Evolutionary conservation across 2,329 filamentous ascomycete species (phyloP), one percentile per base, ranked within the genome.

Genomic region (Gyromitra esculenta): DNA sequence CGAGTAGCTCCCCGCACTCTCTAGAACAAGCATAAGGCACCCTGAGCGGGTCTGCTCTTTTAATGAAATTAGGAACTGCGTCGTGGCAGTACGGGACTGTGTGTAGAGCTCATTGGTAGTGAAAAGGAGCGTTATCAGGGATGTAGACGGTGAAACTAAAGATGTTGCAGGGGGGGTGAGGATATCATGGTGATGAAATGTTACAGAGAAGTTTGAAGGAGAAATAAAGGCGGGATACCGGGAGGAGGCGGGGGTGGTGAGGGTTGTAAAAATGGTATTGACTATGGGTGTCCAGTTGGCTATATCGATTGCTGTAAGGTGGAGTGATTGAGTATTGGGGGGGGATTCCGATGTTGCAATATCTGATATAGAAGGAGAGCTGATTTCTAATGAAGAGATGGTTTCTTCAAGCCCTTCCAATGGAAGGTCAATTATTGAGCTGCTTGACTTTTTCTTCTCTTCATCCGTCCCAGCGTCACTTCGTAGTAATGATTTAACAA

Each of bases 71-170:
- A 99, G 86, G 79, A 98, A 91, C 2, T 86, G 85, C 0, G 95
- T 97, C 0, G 95, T 93, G 80, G 90, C 89, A 1, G 90, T 86
- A 31, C 94, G 89, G 0, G 91, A 93, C 0, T 89, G 86, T 0
- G 92, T 91, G 85, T 97, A 98, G 0, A 99, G 89, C 84, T 99
- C 96, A 83, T 98, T 98, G 60, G 98, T 88, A 0, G 95, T 97
- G 86, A 98, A 99, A 84, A 98, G 89, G 11, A 98, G 85, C 0
- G 94, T 97, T 13, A 97, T 86, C 0, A 97, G 84, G 2, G 87
- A 80, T 8, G 87, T 85, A 45, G 84, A 80, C 0, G 77, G 72
- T 18, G 54, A 56, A 18, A 81, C 63, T 7, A 82, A 70, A 1
- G 79, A 64, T 41, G 65, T 60, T 15, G 65, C 73, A 4, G 73